phyloP scores from a whole-genome alignment of 1,284 basidiomycete genomes.

The Volvariella surrecta region DNA sequence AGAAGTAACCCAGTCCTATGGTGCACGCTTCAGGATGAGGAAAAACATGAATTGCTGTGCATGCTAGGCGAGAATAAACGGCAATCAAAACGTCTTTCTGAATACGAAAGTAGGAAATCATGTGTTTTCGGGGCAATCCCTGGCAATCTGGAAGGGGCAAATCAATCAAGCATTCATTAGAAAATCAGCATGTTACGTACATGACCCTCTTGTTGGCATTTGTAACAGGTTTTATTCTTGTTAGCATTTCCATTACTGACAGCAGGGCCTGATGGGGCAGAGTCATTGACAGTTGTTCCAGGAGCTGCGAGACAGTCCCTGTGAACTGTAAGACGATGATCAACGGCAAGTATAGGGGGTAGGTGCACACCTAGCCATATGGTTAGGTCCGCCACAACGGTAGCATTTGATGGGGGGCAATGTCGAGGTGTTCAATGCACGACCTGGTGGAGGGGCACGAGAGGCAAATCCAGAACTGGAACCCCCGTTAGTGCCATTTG shows the following conservation, averaged over 20 bases:
- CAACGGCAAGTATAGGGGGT: constrained; percentile 4
- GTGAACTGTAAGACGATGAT: constrained; percentile 4
- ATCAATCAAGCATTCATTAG: constrained; percentile 3
- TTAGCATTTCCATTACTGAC: constrained; percentile 27
- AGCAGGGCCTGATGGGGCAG: constrained; percentile 30
- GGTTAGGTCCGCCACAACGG: constrained; percentile 75
- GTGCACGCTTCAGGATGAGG: no score
- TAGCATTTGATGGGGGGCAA: constrained; percentile 78
- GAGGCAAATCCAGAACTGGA: constrained; percentile 41
- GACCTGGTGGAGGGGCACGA: constrained; percentile 64
- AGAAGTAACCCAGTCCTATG: no score
- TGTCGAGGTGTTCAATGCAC: constrained; percentile 64
- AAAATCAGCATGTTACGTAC: constrained; percentile 26
- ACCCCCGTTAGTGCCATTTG: constrained; percentile 34
- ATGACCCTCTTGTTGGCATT: constrained; percentile 80
- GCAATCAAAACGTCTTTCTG: not conserved
- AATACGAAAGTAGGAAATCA: constrained; percentile 25
- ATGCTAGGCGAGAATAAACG: no score
- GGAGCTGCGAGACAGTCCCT: constrained; percentile 76
- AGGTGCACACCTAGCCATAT: constrained; percentile 60
- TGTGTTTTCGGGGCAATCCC: constrained; percentile 63
- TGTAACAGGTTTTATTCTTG: constrained; percentile 77
- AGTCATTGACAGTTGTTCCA: constrained; percentile 41
- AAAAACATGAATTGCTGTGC: no score
- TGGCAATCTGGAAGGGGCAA: constrained; percentile 48